Evolutionary conservation across 352 stramenopile species (phyloP).

Genomic region (Phytophthora megakarya): DNA sequence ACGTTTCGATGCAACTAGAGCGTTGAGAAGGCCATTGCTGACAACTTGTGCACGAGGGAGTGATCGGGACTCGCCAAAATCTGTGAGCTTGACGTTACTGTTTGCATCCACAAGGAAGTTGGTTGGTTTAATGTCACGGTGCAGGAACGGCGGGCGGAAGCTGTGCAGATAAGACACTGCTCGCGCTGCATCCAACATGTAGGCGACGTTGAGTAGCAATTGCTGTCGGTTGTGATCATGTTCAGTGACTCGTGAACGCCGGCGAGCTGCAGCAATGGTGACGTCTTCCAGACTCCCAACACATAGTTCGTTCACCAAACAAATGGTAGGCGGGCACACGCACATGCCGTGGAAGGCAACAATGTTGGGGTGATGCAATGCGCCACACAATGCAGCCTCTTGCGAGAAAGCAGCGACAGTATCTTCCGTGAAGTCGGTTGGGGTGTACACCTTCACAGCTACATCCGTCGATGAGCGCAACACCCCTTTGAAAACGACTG

Average conservation of each 20-base stretch:
- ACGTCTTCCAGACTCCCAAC: slow-evolving; percentile 64
- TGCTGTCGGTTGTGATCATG: slow-evolving; percentile 55
- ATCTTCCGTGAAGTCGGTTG: slow-evolving; percentile 60
- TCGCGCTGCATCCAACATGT: slow-evolving; percentile 70
- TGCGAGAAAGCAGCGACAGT: slow-evolving; percentile 63
- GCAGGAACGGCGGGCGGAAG: slow-evolving; percentile 72
- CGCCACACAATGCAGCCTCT: slow-evolving; percentile 60
- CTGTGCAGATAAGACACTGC: slow-evolving; percentile 78
- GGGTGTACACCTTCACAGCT: slow-evolving; percentile 76
- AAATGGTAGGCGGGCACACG: slow-evolving; percentile 67
- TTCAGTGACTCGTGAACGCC: slow-evolving; percentile 23
- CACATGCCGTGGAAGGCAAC: slow-evolving; percentile 71
- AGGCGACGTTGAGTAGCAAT: slow-evolving; percentile 58
- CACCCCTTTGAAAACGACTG: slow-evolving; percentile 54
- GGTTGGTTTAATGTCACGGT: slow-evolving; percentile 76
- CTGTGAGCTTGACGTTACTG: slow-evolving; percentile 64
- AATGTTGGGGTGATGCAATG: slow-evolving; percentile 66
- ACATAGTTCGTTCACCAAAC: slow-evolving; percentile 72
- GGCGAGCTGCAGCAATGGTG: slow-evolving; percentile 41
- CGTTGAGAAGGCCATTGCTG: slow-evolving; percentile 28
- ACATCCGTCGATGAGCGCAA: slow-evolving; percentile 55
- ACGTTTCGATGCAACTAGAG: slow-evolving; percentile 5
- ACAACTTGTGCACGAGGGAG: slow-evolving; percentile 44
- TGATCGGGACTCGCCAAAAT: slow-evolving; percentile 73
- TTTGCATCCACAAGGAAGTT: slow-evolving; percentile 77